phyloP scores from a whole-genome alignment of 2,329 filamentous ascomycete species.

The Microdochium bolleyi region DNA sequence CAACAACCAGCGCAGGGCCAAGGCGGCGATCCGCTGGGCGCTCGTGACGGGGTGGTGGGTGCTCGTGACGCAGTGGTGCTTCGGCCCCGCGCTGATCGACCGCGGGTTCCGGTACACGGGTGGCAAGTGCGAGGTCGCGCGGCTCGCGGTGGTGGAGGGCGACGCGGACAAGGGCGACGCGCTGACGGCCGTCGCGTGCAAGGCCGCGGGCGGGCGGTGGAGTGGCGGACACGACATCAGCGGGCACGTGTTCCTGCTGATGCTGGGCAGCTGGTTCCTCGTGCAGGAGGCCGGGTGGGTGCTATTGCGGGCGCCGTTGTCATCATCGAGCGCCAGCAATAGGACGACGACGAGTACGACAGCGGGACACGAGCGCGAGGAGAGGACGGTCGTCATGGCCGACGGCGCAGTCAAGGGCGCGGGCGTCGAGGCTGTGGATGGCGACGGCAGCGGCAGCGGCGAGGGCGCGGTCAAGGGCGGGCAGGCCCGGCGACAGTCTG shows the following conservation, averaged over 20 bases:
- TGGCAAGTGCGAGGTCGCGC: constrained; percentile 64
- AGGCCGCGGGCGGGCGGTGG: constrained; percentile 76
- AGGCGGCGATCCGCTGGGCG: constrained; percentile 60
- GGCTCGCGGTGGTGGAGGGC: constrained; percentile 36
- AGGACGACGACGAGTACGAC: constrained; percentile 63
- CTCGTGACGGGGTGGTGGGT: constrained; percentile 75
- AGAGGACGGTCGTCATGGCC: constrained; percentile 55
- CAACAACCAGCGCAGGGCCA: constrained; percentile 32
- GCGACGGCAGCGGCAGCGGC: constrained; percentile 6
- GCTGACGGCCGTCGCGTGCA: constrained; percentile 73
- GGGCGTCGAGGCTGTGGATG: constrained; percentile 33
- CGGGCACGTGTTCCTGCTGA: constrained; percentile 89
- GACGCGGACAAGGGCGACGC: constrained; percentile 39
- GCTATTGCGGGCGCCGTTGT: constrained; percentile 30
- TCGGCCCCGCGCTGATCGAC: constrained; percentile 85
- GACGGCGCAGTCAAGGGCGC: constrained; percentile 60
- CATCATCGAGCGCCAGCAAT: constrained; percentile 28
- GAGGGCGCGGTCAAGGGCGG: constrained; percentile 15
- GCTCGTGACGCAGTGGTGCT: constrained; percentile 91
- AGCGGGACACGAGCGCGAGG: constrained; percentile 60
- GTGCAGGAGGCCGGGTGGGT: constrained; percentile 69
- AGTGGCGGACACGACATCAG: constrained; percentile 93
- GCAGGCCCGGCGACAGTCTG: constrained; percentile 8
- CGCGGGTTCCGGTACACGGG: constrained; percentile 83
- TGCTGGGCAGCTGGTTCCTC: constrained; percentile 74